These are phyloP conservation scores for Hyaloscypha bicolor DNA, from an alignment of 495 filamentous ascomycete genomes.

Conservation along the genomic window DNA sequence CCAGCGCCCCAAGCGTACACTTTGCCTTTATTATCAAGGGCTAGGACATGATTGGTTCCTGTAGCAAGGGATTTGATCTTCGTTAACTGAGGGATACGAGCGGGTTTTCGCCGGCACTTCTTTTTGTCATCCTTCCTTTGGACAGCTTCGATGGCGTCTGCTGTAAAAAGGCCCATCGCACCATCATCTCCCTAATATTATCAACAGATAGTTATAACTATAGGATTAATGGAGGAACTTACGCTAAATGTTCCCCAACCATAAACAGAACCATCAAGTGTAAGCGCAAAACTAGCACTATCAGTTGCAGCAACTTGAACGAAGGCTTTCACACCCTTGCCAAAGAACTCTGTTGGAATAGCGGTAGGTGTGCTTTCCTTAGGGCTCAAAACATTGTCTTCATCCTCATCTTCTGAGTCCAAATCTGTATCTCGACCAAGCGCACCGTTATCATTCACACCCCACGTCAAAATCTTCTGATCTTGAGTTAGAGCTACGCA, in stretches of 20 bases:
- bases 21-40: conserved; percentile 63
- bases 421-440: conserved; percentile 60
- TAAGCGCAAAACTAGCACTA: conserved; percentile 64
- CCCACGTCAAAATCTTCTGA: conserved; percentile 68
- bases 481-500: conserved; percentile 62
- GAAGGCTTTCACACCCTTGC: conserved; percentile 43
- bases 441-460: conserved; percentile 68
- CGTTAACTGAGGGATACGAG: conserved; percentile 52
- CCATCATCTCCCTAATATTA: conserved; percentile 45
- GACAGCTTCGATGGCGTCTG: conserved; percentile 35
- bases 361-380: conserved; percentile 56
- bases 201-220: neutral
- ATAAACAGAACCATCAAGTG: conserved; percentile 63
- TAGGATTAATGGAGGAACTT: conserved; percentile 24
- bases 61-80: conserved; percentile 61
- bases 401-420: conserved; percentile 35
- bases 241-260: conserved; percentile 74
- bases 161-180: conserved; percentile 67
- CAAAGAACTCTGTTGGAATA: conserved; percentile 40
- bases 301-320: conserved; percentile 63
- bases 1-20: conserved; percentile 73
- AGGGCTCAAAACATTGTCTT: conserved; percentile 57
- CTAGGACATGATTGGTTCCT: conserved; percentile 73
- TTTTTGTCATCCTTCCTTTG: too few relatives aligned
- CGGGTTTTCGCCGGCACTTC: conserved; percentile 36